Evolutionary conservation across 306 rosid genomes (phyloP).

Genomic region (Abrus precatorius): DNA sequence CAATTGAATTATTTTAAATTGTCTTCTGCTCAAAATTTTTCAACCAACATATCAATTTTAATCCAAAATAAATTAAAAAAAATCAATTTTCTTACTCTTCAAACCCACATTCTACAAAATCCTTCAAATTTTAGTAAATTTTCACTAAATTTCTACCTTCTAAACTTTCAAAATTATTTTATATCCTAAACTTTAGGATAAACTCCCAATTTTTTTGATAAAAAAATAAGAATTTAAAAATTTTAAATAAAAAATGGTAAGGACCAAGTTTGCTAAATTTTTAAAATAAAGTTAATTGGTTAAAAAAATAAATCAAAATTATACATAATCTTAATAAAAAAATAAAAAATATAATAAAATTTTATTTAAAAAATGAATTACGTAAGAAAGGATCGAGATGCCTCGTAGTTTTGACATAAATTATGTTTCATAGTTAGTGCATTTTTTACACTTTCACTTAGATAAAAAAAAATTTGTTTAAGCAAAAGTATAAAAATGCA

Average conservation of each 20-base stretch:
- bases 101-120: neutral
- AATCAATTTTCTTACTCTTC: neutral
- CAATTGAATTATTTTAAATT: neutral
- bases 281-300: neutral
- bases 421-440: too few relatives aligned
- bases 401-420: too few relatives aligned
- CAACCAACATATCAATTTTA: neutral
- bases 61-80: neutral
- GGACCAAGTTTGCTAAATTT: neutral
- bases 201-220: too few relatives aligned
- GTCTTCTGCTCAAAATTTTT: neutral
- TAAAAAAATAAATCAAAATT: neutral
- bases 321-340: too few relatives aligned
- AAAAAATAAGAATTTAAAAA: too few relatives aligned
- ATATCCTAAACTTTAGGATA: neutral
- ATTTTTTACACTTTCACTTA: too few relatives aligned
- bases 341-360: neutral
- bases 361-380: too few relatives aligned
- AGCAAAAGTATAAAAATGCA: too few relatives aligned
- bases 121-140: neutral
- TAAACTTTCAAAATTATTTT: neutral
- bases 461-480: too few relatives aligned
- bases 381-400: too few relatives aligned
- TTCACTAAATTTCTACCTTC: neutral
- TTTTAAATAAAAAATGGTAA: too few relatives aligned